These are phyloP conservation scores for Hyphopichia wangnamkhiaoensis DNA, from an alignment of 1,139 yeast species.

Conservation along the genomic window DNA sequence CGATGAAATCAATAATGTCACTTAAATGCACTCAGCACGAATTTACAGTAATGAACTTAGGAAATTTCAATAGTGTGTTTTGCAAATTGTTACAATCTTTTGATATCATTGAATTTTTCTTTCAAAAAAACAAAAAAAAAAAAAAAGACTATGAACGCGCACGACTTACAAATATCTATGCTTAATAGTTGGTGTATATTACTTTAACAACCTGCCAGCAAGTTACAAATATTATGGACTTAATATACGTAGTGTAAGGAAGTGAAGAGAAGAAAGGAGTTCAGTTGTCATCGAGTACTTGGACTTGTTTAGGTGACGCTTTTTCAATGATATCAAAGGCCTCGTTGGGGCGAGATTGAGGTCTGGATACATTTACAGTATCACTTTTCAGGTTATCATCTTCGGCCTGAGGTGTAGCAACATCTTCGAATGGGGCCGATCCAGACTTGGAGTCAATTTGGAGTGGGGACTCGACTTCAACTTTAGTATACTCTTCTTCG, in stretches of 20 bases:
- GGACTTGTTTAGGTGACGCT: background rate
- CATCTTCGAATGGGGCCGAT: too few relatives aligned
- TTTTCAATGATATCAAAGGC: conserved; percentile 1
- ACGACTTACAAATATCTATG: background rate
- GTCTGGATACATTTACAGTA: background rate
- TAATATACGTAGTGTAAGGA: too few relatives aligned
- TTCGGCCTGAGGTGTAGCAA: too few relatives aligned
- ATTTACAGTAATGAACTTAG: background rate
- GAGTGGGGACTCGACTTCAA: too few relatives aligned
- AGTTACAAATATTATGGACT: background rate
- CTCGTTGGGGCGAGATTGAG: background rate
- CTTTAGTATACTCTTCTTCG: too few relatives aligned
- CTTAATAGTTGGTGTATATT: background rate
- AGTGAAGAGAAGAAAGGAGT: background rate
- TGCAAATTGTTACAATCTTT: too few relatives aligned
- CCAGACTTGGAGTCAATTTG: too few relatives aligned
- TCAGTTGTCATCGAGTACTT: conserved; percentile 1
- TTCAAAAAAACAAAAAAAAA: background rate
- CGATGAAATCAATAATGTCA: too few relatives aligned
- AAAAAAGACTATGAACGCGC: background rate
- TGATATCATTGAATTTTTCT: background rate
- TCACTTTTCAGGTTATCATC: too few relatives aligned
- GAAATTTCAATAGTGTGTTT: too few relatives aligned
- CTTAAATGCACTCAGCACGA: too few relatives aligned
- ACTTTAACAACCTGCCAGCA: conserved; percentile 1